A percentile compares a stretch with the other conserved stretches of the same genome.
Conservation (phyloP, 768 basidiomycete species). For the Lactarius quietus region DNA sequence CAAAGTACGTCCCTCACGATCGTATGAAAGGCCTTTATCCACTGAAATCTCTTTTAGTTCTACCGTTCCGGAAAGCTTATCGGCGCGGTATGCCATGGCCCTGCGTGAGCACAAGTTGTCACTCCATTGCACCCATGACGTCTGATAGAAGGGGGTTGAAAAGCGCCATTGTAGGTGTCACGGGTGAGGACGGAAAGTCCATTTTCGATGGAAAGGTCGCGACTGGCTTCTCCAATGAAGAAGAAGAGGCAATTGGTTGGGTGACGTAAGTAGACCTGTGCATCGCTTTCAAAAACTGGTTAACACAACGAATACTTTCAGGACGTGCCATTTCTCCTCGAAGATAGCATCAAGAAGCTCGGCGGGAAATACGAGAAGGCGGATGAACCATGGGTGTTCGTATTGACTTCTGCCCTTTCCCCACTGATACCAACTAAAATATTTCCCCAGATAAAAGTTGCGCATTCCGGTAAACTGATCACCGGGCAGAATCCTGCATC, state of each 20-base stretch:
- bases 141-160: background rate
- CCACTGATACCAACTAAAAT: background rate
- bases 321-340: constrained; percentile 69
- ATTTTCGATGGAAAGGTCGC: constrained; percentile 56
- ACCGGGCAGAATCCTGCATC: constrained; percentile 78
- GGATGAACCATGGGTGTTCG: constrained; percentile 49
- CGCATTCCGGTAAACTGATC: constrained; percentile 55
- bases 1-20: constrained; percentile 37
- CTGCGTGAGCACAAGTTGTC: constrained; percentile 47
- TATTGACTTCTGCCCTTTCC: constrained; percentile 30
- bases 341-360: constrained; percentile 57
- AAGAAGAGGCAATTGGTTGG: constrained; percentile 50
- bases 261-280: constrained; percentile 37
- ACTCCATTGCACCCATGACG: background rate
- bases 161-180: constrained; percentile 56
- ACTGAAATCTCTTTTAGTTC: constrained; percentile 43
- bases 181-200: constrained; percentile 53
- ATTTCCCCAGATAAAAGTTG: constrained; percentile 38
- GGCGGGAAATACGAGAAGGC: constrained; percentile 68
- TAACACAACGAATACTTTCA: constrained; percentile 25
- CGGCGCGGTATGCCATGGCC: constrained; percentile 77
- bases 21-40: background rate
- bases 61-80: constrained; percentile 63
- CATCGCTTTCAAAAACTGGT: background rate
- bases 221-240: constrained; percentile 71